Conservation (phyloP, 208 protist genomes). For the Crithidia brevicula region DNA sequence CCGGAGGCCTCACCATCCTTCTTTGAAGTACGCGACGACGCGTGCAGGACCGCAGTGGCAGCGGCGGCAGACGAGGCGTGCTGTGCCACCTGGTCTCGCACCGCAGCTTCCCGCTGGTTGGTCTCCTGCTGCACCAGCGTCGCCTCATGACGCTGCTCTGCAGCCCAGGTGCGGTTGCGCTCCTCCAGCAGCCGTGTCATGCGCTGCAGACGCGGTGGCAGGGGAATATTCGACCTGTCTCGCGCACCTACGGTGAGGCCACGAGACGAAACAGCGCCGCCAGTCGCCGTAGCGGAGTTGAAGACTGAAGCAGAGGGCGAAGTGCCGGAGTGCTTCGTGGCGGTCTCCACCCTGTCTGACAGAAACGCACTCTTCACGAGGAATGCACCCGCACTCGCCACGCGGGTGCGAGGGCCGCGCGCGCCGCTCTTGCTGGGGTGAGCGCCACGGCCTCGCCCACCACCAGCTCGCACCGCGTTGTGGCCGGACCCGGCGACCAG, state of each 20-base stretch:
- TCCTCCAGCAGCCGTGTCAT: slow-evolving; percentile 45
- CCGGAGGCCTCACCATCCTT: not conserved
- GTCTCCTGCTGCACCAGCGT: slow-evolving; percentile 37
- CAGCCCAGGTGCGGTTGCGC: slow-evolving; percentile 45
- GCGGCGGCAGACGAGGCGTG: slow-evolving; percentile 11
- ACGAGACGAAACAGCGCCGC: not conserved
- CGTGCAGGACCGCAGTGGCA: not conserved
- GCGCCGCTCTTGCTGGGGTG: not conserved
- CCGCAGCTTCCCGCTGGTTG: slow-evolving; percentile 34
- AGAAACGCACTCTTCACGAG: slow-evolving; percentile 25
- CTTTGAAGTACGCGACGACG: too few species aligned
- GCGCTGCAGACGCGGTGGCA: slow-evolving; percentile 43
- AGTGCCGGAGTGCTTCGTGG: not conserved
- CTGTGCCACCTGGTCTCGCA: slow-evolving; percentile 28
- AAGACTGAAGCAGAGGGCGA: not conserved
- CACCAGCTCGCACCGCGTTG: slow-evolving; percentile 22
- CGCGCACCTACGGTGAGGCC: not conserved
- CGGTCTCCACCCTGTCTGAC: not conserved
- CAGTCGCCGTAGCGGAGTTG: not conserved
- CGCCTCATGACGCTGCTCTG: slow-evolving; percentile 44
- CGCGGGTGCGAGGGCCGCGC: not conserved
- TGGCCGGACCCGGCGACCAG: slow-evolving; percentile 15
- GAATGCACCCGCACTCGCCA: slow-evolving; percentile 33
- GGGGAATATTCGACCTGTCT: not conserved
- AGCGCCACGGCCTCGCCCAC: not conserved